Evolutionary conservation across 1,284 basidiomycete species (phyloP).

Genomic region (Schizophyllum amplum): DNA sequence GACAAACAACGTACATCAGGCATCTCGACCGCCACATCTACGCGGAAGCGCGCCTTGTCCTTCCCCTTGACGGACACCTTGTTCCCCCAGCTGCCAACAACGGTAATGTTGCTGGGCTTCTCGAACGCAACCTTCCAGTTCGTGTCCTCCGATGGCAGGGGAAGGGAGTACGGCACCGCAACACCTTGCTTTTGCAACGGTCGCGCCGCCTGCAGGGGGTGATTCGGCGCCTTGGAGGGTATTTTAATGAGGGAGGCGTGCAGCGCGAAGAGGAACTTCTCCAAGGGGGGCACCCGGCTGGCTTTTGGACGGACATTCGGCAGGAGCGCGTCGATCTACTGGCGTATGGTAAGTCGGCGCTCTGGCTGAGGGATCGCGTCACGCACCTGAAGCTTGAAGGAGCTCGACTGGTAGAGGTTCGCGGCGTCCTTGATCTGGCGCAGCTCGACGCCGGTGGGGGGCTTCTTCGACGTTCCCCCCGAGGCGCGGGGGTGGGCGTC

Average conservation of each 20-base stretch:
- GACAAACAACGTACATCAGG: constrained; percentile 51
- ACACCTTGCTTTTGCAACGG: constrained; percentile 42
- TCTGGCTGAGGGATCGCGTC: neutral
- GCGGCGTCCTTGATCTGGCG: constrained; percentile 69
- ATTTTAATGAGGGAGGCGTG: constrained; percentile 54
- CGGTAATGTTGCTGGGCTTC: constrained; percentile 53
- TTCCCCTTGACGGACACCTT: constrained; percentile 58
- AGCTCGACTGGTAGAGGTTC: constrained; percentile 74
- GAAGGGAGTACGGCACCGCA: constrained; percentile 56
- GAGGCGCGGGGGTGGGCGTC: neutral
- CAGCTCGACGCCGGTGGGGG: constrained; percentile 68
- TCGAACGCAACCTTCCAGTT: constrained; percentile 75
- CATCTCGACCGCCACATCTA: constrained; percentile 87
- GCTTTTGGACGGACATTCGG: constrained; percentile 71
- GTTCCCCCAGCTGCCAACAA: constrained; percentile 75
- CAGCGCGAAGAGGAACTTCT: constrained; percentile 55
- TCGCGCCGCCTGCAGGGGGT: constrained; percentile 57
- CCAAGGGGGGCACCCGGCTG: constrained; percentile 44
- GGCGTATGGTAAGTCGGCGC: neutral
- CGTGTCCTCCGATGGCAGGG: constrained; percentile 59
- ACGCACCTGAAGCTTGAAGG: constrained; percentile 78
- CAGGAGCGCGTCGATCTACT: constrained; percentile 72
- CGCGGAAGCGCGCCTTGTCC: constrained; percentile 55
- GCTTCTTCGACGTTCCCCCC: constrained; percentile 30
- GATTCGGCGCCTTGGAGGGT: constrained; percentile 47